These are phyloP conservation scores for Trichoderma arundinaceum DNA, from an alignment of 2,329 filamentous ascomycete genomes.

Conservation along the genomic window DNA sequence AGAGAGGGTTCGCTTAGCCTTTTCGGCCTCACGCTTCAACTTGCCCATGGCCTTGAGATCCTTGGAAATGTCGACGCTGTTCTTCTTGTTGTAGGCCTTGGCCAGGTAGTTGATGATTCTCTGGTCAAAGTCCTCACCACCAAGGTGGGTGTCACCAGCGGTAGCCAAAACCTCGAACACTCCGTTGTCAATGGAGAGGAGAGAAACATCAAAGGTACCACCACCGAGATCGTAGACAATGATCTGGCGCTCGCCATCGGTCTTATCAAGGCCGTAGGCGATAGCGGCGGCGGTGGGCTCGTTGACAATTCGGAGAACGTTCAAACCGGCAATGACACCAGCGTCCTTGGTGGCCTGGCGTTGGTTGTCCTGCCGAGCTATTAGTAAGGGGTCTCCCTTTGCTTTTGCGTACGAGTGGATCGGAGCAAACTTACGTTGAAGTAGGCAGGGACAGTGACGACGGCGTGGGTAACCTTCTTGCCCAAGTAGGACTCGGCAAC, in stretches of 20 bases:
- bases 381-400: constrained; percentile 35
- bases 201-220: constrained; percentile 93
- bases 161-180: constrained; percentile 95
- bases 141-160: constrained; percentile 94
- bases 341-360: constrained; percentile 96
- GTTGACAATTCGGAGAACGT: constrained; percentile 95
- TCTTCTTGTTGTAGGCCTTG: constrained; percentile 99
- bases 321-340: constrained; percentile 87
- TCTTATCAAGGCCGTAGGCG: constrained; percentile 92
- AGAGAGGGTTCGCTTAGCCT: constrained; percentile 97
- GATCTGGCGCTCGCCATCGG: constrained; percentile 81
- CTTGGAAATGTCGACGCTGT: constrained; percentile 89
- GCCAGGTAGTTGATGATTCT: constrained; percentile 94
- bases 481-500: constrained; percentile 79
- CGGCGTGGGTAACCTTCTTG: constrained; percentile 83
- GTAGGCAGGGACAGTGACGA: constrained; percentile 95
- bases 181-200: constrained; percentile 88
- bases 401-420: neutral
- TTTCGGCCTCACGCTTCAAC: constrained; percentile 98
- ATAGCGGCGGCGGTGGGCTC: constrained; percentile 95
- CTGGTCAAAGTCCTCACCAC: constrained; percentile 99
- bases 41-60: constrained; percentile 98
- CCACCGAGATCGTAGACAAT: constrained; percentile 93
- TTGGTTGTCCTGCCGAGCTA: constrained; percentile 72
- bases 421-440: constrained; percentile 69